These are phyloP conservation scores for Daedaleopsis nitida DNA, from an alignment of 768 basidiomycete genomes.

Conservation along the genomic window DNA sequence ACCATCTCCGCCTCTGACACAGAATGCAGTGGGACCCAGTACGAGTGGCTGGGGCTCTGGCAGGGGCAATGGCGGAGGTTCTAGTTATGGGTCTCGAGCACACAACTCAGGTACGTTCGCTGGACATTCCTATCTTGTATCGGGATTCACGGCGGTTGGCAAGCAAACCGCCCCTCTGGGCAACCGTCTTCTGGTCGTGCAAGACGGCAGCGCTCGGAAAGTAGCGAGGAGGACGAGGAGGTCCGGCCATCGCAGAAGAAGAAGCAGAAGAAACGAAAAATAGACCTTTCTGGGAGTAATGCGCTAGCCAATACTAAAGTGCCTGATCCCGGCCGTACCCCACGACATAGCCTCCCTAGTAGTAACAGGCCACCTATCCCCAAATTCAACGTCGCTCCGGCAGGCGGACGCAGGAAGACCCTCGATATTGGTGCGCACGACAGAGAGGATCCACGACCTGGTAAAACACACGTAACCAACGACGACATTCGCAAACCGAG, in stretches of 20 bases:
- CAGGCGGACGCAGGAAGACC: neutral
- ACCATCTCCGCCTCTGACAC: neutral
- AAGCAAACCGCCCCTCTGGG: neutral
- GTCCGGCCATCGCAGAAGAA: slow-evolving; percentile 1
- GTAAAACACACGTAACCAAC: neutral
- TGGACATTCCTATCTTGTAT: neutral
- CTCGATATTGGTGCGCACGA: neutral
- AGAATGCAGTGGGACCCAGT: neutral
- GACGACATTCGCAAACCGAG: neutral
- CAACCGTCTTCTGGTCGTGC: neutral
- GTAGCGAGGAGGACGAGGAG: slow-evolving; percentile 1
- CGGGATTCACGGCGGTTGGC: neutral
- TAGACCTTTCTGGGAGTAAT: neutral
- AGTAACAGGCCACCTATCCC: neutral
- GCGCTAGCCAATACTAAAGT: slow-evolving; percentile 6
- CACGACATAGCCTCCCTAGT: neutral
- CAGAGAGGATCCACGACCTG: neutral
- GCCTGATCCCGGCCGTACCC: neutral
- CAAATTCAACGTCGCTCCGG: neutral
- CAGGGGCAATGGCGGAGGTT: neutral
- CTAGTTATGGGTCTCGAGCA: neutral
- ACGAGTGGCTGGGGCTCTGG: neutral
- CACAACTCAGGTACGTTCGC: neutral
- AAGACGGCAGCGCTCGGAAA: neutral
- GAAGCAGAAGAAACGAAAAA: slow-evolving; percentile 9